Conservation (phyloP, 495 filamentous ascomycete species). For the Rhypophila decipiens region DNA sequence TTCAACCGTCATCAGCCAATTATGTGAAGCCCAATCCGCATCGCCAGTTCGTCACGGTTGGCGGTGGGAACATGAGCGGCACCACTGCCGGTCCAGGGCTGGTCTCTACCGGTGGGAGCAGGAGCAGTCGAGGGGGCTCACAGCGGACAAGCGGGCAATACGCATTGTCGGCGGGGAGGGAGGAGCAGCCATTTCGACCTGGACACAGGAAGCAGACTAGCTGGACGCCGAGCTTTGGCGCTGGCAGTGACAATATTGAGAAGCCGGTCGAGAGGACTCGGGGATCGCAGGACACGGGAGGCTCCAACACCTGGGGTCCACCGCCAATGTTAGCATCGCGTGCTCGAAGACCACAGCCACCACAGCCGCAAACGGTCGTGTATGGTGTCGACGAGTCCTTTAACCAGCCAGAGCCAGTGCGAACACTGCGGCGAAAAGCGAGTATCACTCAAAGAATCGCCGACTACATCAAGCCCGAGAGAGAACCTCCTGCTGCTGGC, state of each 20-base stretch:
- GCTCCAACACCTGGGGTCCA: conserved; percentile 1
- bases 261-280: neutral
- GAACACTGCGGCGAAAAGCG: conserved; percentile 16
- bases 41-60: conserved; percentile 10
- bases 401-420: conserved; percentile 1
- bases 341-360: neutral
- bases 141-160: conserved; percentile 6
- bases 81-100: neutral
- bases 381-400: neutral
- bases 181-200: conserved; percentile 3
- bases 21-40: conserved; percentile 16
- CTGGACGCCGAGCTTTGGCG: conserved; percentile 10
- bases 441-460: conserved; percentile 21
- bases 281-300: neutral
- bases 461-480: conserved; percentile 23
- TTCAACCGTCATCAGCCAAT: neutral
- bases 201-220: conserved; percentile 9
- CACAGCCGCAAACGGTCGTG: neutral
- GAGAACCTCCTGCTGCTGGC: neutral
- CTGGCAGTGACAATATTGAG: neutral
- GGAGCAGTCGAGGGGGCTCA: conserved; percentile 1
- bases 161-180: neutral
- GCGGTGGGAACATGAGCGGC: neutral
- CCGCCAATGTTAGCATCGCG: neutral
- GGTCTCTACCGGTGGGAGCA: neutral